A percentile compares a stretch with the other conserved stretches of the same genome.
Conservation (phyloP, 305 asterid species). For the Fraxinus baroniana region DNA sequence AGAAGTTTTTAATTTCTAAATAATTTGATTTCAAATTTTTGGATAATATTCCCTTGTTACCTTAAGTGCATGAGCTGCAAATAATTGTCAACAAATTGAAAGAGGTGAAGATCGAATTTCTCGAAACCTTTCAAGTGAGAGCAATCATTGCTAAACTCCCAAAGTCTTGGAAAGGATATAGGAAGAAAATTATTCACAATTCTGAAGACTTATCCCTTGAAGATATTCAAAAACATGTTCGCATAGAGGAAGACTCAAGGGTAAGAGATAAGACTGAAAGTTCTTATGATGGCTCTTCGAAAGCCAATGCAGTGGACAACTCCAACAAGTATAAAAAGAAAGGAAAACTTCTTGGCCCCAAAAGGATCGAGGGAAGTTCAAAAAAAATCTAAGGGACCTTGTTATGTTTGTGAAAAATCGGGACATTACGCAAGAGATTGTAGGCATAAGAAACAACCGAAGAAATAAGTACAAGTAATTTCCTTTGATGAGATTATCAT, state of each 20-base stretch:
- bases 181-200: neutral
- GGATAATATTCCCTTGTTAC: too few relatives aligned
- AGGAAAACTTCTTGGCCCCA: neutral
- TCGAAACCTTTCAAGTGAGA: neutral
- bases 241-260: neutral
- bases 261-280: neutral
- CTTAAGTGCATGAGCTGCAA: too few relatives aligned
- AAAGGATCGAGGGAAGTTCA: neutral
- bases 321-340: neutral
- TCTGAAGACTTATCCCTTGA: too few relatives aligned
- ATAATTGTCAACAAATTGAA: too few relatives aligned
- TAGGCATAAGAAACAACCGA: neutral
- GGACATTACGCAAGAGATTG: neutral
- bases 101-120: neutral
- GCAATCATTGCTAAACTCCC: neutral
- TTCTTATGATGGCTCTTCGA: neutral
- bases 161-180: too few relatives aligned
- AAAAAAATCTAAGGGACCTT: neutral
- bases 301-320: neutral
- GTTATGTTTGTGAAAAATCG: neutral
- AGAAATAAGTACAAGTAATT: too few relatives aligned
- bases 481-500: too few relatives aligned
- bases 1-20: too few relatives aligned
- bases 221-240: too few relatives aligned
- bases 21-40: too few relatives aligned